Base-by-base conservation (phyloP, 345 rosid genomes). In the Acer yangbiense region DNA sequence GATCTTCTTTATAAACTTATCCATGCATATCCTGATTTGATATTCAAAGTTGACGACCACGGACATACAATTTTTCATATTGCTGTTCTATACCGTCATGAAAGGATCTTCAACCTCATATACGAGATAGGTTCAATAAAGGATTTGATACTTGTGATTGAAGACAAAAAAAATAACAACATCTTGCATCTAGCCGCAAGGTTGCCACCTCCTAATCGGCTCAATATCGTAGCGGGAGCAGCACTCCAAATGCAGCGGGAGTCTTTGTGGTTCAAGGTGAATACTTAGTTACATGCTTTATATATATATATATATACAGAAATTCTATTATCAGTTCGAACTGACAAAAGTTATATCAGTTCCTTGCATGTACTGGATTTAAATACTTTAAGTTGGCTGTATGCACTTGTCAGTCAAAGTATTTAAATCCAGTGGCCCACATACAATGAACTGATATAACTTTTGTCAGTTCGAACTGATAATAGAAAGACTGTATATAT, bases 241-340 rank as follows among this genome's bases (percentile, higher is more conserved):
- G 82, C 82, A 20, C 69, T 82, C 3, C 81, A 82, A 14, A 27
- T 82, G 18, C 79, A 74, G 27, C 25, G 65, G 0, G 81, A 82
- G 58, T 41, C 74, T 7, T 4, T 78, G 52, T 82, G 85, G 82
- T 82, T 75, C 50, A 65, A 72, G 80, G 82, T 75, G 54, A 63
- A 14, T 17, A 13, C 29, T 27, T 27, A 27, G 2, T 27, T 2
- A 27, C 29, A 27, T 1, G 29, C 29, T 27, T 27, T 27, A 27
- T 27, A 27, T 27, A 27, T 27, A 27, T 27, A 27, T 27, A 27
- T 27, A 27, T 27, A 25, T 25, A 25, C 1, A 25, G n/a, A n/a
- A n/a, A n/a, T n/a, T n/a, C n/a, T n/a, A n/a, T n/a, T n/a, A n/a
- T n/a, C n/a, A n/a, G n/a, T n/a, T n/a, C n/a, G n/a, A n/a, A n/a